These are phyloP conservation scores for Collybia sordida DNA, from an alignment of 768 basidiomycete genomes.

Conservation along the genomic window DNA sequence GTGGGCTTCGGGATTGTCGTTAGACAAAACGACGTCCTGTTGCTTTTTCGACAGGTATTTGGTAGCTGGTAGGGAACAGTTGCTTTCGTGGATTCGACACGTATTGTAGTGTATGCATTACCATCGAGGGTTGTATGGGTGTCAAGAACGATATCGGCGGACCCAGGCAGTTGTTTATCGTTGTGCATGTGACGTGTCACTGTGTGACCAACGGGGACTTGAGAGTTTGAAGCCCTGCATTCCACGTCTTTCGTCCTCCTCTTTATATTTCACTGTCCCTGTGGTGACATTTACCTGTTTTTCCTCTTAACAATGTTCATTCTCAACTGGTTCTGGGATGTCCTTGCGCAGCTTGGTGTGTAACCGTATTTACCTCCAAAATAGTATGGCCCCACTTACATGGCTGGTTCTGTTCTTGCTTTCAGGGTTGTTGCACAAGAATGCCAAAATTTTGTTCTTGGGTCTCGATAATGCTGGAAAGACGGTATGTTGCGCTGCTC, in stretches of 20 bases:
- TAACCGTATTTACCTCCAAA: conserved; percentile 3
- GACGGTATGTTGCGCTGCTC: conserved; percentile 62
- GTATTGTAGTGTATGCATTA: no score
- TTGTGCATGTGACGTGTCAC: not conserved
- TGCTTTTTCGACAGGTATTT: no score
- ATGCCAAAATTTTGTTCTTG: conserved; percentile 99
- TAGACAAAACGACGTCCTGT: no score
- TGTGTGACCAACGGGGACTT: not conserved
- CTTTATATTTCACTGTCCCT: conserved; percentile 2
- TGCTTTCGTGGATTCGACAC: no score
- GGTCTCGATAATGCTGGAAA: conserved; percentile 99
- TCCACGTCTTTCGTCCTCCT: conserved; percentile 3
- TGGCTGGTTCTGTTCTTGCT: no score
- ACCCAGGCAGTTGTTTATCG: not conserved
- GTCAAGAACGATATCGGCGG: not conserved
- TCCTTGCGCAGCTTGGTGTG: conserved; percentile 90
- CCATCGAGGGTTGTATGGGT: no score
- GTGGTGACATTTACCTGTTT: conserved; percentile 7
- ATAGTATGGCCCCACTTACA: no score
- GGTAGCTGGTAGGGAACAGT: no score
- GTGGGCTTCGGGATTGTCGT: no score
- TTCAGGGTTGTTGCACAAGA: conserved; percentile 90
- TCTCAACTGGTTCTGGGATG: conserved; percentile 95
- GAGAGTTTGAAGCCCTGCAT: not conserved
- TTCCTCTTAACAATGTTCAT: conserved; percentile 63